Evolutionary conservation across 2,329 filamentous ascomycete genomes (phyloP).

Genomic region (Fusarium citri): DNA sequence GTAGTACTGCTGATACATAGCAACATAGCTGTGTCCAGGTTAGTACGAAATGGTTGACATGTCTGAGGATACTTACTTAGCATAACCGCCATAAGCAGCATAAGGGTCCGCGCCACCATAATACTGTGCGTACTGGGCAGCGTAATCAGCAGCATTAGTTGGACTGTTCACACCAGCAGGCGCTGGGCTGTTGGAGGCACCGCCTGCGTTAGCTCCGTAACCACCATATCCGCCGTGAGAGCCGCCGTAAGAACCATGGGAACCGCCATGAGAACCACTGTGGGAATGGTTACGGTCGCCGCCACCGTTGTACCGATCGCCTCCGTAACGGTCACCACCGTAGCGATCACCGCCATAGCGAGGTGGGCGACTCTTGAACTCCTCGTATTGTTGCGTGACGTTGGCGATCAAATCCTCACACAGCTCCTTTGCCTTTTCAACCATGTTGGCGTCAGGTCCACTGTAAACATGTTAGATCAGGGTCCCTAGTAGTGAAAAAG

Average conservation of each 20-base stretch:
- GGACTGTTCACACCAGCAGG: constrained; percentile 47
- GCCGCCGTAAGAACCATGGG: constrained; percentile 47
- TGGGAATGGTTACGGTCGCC: constrained; percentile 53
- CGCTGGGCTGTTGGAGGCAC: constrained; percentile 53
- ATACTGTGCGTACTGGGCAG: constrained; percentile 85
- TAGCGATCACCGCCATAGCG: constrained; percentile 61
- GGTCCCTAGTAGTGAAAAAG: no score
- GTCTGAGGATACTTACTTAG: constrained; percentile 65
- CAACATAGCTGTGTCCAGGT: constrained; percentile 63
- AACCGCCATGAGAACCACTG: constrained; percentile 46
- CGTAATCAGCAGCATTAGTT: constrained; percentile 68
- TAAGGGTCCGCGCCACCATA: constrained; percentile 84
- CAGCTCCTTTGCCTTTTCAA: constrained; percentile 86
- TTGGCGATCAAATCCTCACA: constrained; percentile 89
- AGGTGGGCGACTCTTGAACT: constrained; percentile 85
- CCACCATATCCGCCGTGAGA: constrained; percentile 44
- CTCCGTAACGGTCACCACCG: constrained; percentile 59
- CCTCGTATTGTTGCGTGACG: constrained; percentile 89
- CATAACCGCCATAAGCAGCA: constrained; percentile 89
- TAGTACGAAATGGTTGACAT: constrained; percentile 30
- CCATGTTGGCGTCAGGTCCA: constrained; percentile 87
- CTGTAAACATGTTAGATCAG: constrained; percentile 61
- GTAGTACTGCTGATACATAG: constrained; percentile 80
- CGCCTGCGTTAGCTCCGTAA: constrained; percentile 46
- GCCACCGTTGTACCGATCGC: constrained; percentile 50